phyloP scores from a whole-genome alignment of 768 basidiomycete genomes.

The Lentinula boryana region DNA sequence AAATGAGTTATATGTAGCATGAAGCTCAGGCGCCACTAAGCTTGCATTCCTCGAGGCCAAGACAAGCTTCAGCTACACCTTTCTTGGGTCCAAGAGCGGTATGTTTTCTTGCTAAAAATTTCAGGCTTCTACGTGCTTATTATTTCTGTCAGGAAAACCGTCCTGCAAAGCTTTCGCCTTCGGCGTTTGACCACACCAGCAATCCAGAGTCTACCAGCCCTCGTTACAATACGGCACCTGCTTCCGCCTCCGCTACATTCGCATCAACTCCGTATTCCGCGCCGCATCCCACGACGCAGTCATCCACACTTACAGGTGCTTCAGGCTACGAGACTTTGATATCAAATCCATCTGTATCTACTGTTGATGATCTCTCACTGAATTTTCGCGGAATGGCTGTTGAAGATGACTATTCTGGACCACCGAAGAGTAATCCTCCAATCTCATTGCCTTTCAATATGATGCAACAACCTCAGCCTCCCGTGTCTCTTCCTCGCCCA shows the following conservation, averaged over 20 bases:
- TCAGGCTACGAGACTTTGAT: constrained; percentile 10
- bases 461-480: constrained; percentile 19
- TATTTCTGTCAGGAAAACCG: constrained; percentile 36
- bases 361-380: constrained; percentile 48
- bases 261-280: constrained; percentile 12
- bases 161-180: constrained; percentile 46
- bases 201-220: constrained; percentile 32
- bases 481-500: constrained; percentile 32
- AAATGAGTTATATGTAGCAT: constrained; percentile 19
- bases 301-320: constrained; percentile 6
- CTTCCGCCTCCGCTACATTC: constrained; percentile 43
- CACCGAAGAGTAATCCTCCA: constrained; percentile 23
- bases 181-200: constrained; percentile 42
- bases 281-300: background rate
- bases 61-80: constrained; percentile 34
- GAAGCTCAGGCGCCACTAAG: constrained; percentile 38
- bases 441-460: constrained; percentile 22
- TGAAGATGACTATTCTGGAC: constrained; percentile 45
- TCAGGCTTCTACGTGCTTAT: constrained; percentile 12
- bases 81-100: constrained; percentile 37
- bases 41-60: constrained; percentile 39
- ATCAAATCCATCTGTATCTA: constrained; percentile 25
- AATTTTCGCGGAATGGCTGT: constrained; percentile 58
- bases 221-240: constrained; percentile 35
- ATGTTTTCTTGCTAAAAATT: constrained; percentile 15